Evolutionary conservation across 2,329 filamentous ascomycete genomes (phyloP), one percentile per base, ranked within the genome.

Genomic region (Metarhizium rileyi): DNA sequence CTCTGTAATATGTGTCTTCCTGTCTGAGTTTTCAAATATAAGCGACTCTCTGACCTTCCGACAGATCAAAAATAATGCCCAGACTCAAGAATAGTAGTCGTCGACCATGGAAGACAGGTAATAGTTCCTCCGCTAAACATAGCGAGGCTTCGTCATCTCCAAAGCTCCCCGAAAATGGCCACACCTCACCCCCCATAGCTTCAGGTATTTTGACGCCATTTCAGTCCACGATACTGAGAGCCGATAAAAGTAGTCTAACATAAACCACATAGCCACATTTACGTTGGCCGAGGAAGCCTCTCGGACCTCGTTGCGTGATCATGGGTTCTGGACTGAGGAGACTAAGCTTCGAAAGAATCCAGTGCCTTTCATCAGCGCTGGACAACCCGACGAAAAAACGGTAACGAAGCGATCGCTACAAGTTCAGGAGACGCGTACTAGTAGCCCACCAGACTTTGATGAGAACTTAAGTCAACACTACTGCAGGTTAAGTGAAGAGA

Each of bases 321-420:
- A 67, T 30, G 67, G 66, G 0, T 56, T 57, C n/a, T 70, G 66
- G 66, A 64, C 62, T 16, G 55, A 59, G 28, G 68, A 67, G 49
- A 62, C 63, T 20, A 71, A 65, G 44, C 64, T 81, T 9, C 68
- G 78, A 48, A 63, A 68, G 41, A 69, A 67, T 40, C 77, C 78
- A 1, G 69, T 81, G 4, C 53, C 53, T 0, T 81, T 81, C 50
- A 64, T 79, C 44, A 80, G 76, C 52, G 72, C 71, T n/a, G 78
- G 77, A 5, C 58, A 69, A 40, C 71, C 71, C 44, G 69, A 42
- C 12, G 35, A 30, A 22, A 22, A 36, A 9, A 23, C n/a, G 14
- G 14, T n/a, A 43, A 25, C 25, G n/a, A 28, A 18, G 12, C n/a
- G 30, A 14, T 6, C 18, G 18, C n/a, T 22, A 16, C 54, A 58